phyloP scores from a whole-genome alignment of 768 basidiomycete species.

The Tricholoma bakamatsutake region DNA sequence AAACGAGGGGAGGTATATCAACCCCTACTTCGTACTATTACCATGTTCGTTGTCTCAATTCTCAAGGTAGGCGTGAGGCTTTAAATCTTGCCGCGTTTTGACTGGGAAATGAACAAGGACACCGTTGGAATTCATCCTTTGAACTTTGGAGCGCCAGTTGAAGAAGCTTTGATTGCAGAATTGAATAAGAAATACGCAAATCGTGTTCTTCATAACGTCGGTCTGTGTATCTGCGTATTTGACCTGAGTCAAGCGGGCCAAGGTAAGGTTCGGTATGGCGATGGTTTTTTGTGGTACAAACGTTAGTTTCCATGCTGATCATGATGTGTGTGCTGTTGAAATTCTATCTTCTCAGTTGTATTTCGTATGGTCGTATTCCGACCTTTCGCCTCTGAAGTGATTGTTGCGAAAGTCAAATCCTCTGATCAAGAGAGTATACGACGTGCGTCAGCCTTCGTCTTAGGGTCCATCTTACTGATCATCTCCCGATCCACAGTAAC shows the following conservation, averaged over 20 bases:
- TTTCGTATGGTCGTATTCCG: conserved; percentile 90
- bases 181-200: conserved; percentile 97
- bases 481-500: conserved; percentile 46
- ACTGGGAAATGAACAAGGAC: conserved; percentile 50
- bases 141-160: conserved; percentile 74
- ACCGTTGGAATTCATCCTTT: conserved; percentile 84
- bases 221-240: conserved; percentile 86
- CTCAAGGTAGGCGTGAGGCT: conserved; percentile 27
- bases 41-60: conserved; percentile 43
- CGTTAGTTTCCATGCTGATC: conserved; percentile 36
- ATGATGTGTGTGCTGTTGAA: not conserved
- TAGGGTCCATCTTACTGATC: not conserved
- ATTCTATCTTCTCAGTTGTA: conserved; percentile 45
- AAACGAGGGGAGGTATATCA: not conserved
- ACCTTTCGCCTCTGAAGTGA: conserved; percentile 85
- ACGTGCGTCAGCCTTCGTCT: conserved; percentile 40
- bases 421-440: conserved; percentile 83
- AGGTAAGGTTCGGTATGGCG: conserved; percentile 91
- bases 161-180: conserved; percentile 76
- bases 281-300: conserved; percentile 94
- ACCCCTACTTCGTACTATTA: not conserved
- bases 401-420: conserved; percentile 84
- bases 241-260: conserved; percentile 84
- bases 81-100: not conserved
- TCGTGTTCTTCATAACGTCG: conserved; percentile 83